These are phyloP conservation scores for Lotmaria passim DNA, from an alignment of 208 protist species.

Conservation along the genomic window DNA sequence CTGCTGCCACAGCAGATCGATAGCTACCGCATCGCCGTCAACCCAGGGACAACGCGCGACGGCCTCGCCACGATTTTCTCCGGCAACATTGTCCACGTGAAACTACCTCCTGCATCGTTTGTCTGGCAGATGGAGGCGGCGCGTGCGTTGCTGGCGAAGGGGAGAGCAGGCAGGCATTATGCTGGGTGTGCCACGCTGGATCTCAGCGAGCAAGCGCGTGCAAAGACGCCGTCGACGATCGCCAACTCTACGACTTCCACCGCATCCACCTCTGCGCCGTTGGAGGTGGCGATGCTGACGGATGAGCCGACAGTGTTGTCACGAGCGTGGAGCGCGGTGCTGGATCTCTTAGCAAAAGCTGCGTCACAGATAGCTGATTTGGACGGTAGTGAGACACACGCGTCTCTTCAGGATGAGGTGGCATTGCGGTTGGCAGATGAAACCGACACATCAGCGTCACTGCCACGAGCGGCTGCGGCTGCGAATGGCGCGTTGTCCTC, in stretches of 20 bases:
- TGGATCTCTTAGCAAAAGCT: neutral
- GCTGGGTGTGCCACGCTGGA: constrained; percentile 7
- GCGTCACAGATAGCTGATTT: neutral
- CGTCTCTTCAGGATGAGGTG: neutral
- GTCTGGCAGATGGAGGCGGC: constrained; percentile 39
- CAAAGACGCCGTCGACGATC: neutral
- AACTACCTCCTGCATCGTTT: constrained; percentile 82
- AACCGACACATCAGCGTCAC: neutral
- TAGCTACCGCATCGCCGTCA: constrained; percentile 74
- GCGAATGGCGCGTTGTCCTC: neutral
- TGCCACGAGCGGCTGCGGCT: neutral
- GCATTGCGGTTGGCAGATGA: neutral
- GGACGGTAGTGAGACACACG: neutral
- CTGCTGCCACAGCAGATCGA: constrained; percentile 49
- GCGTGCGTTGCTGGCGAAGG: constrained; percentile 15
- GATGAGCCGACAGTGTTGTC: neutral
- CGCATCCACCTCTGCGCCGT: neutral
- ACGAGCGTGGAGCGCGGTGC: neutral
- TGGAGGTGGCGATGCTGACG: neutral
- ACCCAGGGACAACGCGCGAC: constrained; percentile 82
- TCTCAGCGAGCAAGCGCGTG: neutral
- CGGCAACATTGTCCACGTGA: constrained; percentile 80
- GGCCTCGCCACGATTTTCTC: constrained; percentile 60
- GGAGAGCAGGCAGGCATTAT: neutral
- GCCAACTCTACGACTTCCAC: neutral